Conservation (phyloP, 2,329 filamentous ascomycete species). For the Cryphonectria naterciae region DNA sequence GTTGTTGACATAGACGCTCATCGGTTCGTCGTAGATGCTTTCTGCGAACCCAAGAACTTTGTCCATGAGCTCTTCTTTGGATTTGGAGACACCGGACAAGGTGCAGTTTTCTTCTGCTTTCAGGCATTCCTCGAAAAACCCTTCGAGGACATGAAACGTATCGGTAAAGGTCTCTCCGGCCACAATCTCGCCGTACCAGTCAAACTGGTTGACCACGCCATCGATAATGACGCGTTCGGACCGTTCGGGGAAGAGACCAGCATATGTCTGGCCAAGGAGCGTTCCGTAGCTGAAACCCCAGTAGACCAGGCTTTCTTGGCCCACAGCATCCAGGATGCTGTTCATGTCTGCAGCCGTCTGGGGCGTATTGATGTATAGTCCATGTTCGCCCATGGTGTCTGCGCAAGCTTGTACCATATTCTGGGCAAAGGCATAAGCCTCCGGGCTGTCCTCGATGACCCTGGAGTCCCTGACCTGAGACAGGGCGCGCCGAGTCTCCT, state of each 20-base stretch:
- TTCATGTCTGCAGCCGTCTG: slow-evolving; percentile 58
- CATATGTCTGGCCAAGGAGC: slow-evolving; percentile 46
- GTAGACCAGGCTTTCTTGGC: slow-evolving; percentile 44
- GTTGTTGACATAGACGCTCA: slow-evolving; percentile 48
- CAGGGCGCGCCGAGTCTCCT: slow-evolving; percentile 38
- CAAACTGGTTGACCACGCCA: slow-evolving; percentile 40
- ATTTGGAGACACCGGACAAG: slow-evolving; percentile 42
- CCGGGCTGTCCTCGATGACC: slow-evolving; percentile 40
- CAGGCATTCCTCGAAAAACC: slow-evolving; percentile 51
- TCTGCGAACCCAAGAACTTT: slow-evolving; percentile 41
- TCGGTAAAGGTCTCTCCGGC: slow-evolving; percentile 46
- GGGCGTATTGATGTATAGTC: slow-evolving; percentile 51
- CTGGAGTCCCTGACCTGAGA: slow-evolving; percentile 34
- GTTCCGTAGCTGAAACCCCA: slow-evolving; percentile 48
- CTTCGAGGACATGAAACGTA: slow-evolving; percentile 46
- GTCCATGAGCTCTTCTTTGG: slow-evolving; percentile 40
- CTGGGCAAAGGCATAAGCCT: slow-evolving; percentile 46
- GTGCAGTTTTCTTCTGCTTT: slow-evolving; percentile 52
- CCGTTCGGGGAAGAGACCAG: slow-evolving; percentile 42
- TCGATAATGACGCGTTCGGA: slow-evolving; percentile 43
- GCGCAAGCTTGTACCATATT: slow-evolving; percentile 47
- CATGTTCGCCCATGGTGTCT: slow-evolving; percentile 50
- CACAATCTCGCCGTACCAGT: slow-evolving; percentile 46
- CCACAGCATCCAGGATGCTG: slow-evolving; percentile 49
- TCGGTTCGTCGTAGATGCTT: slow-evolving; percentile 43